Base-by-base conservation (phyloP, 495 filamentous ascomycete species). In the Entonaema liquescens region DNA sequence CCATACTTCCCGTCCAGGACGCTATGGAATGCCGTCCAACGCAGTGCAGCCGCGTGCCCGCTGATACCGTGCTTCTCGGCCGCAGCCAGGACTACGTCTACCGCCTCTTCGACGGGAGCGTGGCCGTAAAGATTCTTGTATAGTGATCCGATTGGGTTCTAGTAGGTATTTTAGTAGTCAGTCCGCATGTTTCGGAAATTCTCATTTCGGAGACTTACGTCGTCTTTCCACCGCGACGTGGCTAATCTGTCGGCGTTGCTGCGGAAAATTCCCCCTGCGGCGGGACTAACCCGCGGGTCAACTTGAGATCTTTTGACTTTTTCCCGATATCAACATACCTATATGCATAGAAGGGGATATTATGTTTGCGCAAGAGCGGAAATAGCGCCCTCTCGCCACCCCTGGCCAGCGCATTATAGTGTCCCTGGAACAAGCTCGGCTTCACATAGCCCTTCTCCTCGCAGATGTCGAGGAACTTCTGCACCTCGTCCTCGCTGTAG, bases 341-440 rank as follows among this genome's bases (percentile, higher is more conserved):
- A 21, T 47, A 47, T 1, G 78, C 82, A 50, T 82, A 80, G 55
- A 84, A 83, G 0, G 77, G 65, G 15, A 87, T 86, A 2, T 71
- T 74, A 52, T 85, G 76, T 52, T 80, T 75, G 19, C 83, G 79
- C 7, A 85, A 70, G 9, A 81, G 62, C 1, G 83, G 82, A 50
- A 87, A 76, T 5, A 87, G 71, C 26, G 81, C 77, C 12, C 69
- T 67, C 56, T 87, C 86, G n/a, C 67, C 73, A 15, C 69, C 62
- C 25, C 85, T 77, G 3, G 72, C 74, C 36, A 85, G 60, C 6
- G 78, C 68, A 47, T 82, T 82, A 65, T 87, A 87, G 13, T 83
- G 76, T 0, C 84, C 82, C 67, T 88, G 84, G 59, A 84, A 87
- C 19, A 84, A 78, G 6, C 69, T 79, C 0, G 85, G 85, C 56